These are phyloP conservation scores for Knoxdaviesia proteae DNA, from an alignment of 2,329 filamentous ascomycete species.

Conservation along the genomic window DNA sequence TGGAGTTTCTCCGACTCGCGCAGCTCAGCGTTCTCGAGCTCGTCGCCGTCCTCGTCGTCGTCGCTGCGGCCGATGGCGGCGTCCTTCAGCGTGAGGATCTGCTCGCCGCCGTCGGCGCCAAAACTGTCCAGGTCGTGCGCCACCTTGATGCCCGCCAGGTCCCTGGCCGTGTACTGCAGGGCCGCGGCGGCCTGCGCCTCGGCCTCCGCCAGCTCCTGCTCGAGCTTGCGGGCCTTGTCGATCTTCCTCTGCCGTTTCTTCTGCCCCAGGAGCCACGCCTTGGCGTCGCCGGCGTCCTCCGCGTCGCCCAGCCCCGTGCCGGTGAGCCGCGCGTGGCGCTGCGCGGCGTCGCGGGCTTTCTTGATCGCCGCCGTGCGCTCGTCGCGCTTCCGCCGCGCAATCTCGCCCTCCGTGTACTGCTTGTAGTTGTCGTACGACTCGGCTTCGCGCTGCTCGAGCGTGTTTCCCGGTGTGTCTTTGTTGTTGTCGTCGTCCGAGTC, in stretches of 20 bases:
- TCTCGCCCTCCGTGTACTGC: conserved; percentile 46
- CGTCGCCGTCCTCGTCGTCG: conserved; percentile 72
- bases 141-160: conserved; percentile 79
- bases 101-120: conserved; percentile 53
- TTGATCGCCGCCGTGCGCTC: conserved; percentile 67
- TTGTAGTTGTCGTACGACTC: conserved; percentile 54
- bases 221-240: conserved; percentile 47
- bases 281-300: conserved; percentile 56
- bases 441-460: conserved; percentile 61
- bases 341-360: conserved; percentile 67
- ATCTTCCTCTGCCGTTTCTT: conserved; percentile 94
- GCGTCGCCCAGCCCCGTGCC: conserved; percentile 69
- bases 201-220: conserved; percentile 60
- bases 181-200: conserved; percentile 44
- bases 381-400: conserved; percentile 57
- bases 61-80: conserved; percentile 49
- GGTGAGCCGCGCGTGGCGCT: conserved; percentile 53
- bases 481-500: conserved; percentile 31
- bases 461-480: conserved; percentile 58
- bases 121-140: conserved; percentile 72
- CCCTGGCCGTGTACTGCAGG: conserved; percentile 58
- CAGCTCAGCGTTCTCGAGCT: conserved; percentile 60
- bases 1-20: conserved; percentile 51
- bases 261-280: conserved; percentile 68
- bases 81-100: conserved; percentile 89